Conservation (phyloP, 306 rosid species). For the Purshia tridentata region DNA sequence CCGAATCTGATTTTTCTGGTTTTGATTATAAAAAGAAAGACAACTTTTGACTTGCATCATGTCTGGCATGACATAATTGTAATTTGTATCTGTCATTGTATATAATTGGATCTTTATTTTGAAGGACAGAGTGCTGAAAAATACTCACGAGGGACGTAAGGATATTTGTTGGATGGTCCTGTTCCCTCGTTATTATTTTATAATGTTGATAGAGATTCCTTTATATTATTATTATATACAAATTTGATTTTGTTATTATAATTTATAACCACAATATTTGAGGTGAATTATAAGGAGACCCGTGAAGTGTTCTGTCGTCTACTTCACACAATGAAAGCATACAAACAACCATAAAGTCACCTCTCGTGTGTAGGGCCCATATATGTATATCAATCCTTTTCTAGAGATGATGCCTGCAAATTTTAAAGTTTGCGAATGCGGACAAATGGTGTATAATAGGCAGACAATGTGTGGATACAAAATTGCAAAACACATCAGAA, state of each 20-base stretch:
- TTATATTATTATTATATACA: neutral
- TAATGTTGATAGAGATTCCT: slow-evolving; percentile 9
- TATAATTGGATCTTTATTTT: neutral
- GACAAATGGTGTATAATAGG: no score
- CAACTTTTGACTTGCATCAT: neutral
- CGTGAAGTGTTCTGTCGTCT: slow-evolving; percentile 22
- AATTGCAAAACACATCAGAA: no score
- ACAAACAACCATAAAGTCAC: slow-evolving; percentile 3
- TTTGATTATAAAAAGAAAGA: neutral
- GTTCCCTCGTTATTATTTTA: neutral
- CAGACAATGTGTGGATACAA: no score
- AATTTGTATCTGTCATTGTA: slow-evolving; percentile 1
- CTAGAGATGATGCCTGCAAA: no score
- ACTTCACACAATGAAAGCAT: neutral
- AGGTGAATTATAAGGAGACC: slow-evolving; percentile 3
- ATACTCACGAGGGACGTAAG: neutral
- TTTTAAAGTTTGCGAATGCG: no score
- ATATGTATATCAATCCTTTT: no score
- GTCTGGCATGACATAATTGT: slow-evolving; percentile 1
- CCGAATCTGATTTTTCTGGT: neutral
- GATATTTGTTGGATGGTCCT: neutral
- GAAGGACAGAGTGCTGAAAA: neutral
- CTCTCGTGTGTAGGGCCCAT: slow-evolving; percentile 1
- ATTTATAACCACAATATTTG: neutral
- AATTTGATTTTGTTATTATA: neutral